Percentiles rank a stretch among this genome's conserved stretches.
Evolutionary conservation across 139 green algal species (phyloP).

Genomic region (Chlamydomonas sphaeroides): DNA sequence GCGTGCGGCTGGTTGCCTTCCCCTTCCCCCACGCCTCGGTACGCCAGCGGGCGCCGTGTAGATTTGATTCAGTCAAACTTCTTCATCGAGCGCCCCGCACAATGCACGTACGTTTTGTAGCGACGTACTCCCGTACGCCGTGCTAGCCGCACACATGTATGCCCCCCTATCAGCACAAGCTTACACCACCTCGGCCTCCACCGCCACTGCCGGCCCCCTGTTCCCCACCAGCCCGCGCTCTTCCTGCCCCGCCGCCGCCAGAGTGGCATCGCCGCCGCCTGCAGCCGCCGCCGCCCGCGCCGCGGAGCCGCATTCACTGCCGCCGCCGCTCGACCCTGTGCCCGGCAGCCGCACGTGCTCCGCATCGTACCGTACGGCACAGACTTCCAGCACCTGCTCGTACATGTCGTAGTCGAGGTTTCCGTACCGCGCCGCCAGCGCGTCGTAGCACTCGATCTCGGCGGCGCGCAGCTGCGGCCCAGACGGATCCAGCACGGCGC

Average conservation of each 20-base stretch:
- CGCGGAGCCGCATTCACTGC: not conserved
- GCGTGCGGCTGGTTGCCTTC: no score
- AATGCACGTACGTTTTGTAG: no score
- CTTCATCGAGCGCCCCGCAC: no score
- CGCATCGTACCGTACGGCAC: not conserved
- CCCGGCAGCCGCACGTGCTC: conserved; percentile 17
- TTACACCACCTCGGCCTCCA: conserved; percentile 30
- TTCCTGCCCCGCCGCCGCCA: no score
- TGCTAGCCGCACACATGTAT: no score
- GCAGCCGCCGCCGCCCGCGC: not conserved
- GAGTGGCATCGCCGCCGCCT: not conserved
- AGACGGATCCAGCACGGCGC: not conserved
- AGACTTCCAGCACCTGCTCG: conserved; percentile 12
- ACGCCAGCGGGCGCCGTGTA: no score
- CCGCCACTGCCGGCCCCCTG: not conserved
- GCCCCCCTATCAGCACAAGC: no score
- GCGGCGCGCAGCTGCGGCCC: no score
- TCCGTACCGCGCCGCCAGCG: conserved; percentile 13
- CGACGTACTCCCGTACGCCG: no score
- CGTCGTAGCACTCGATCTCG: conserved; percentile 17
- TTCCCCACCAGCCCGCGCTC: not conserved
- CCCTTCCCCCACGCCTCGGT: no score
- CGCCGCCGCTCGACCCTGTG: not conserved
- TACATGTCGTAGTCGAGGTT: conserved; percentile 28
- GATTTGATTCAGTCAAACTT: no score